Base-by-base conservation (phyloP, 345 rosid genomes). In the Gossypium anomalum region DNA sequence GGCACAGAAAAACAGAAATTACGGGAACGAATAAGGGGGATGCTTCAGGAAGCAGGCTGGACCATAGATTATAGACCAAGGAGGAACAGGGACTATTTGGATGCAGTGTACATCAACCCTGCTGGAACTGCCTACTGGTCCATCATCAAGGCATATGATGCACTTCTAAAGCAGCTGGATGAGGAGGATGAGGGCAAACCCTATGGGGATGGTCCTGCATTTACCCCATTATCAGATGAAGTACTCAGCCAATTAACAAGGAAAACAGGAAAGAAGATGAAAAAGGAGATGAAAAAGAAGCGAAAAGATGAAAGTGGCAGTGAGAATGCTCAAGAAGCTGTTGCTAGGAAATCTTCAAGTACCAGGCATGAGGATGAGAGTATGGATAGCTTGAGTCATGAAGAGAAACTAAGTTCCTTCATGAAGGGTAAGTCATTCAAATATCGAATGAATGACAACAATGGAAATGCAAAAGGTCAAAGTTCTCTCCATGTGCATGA, bases 41-140 rank as follows among this genome's bases (percentile, higher is more conserved):
- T 94, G 97, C 93, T 94, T 67, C 70, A 88, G 85, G 88, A 83
- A 73, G 97, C 98, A 27, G 98, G 97, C 78, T 94, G 98, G 98
- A 86, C 85, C 67, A 89, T 94, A 75, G 93, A 94, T 80, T 87
- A 89, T 81, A 87, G 97, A 78, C 98, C 98, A 65, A 85, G 98
- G 77, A 82, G 85, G 88, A 94, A 90, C 71, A 86, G 97, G 79
- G 89, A 85, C 74, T 94, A 94, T 82, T 82, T 77, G 59, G 98
- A 94, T 87, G 97, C 98, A 55, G 97, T 94, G 55, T 94, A 94
- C 79, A 86, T 91, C 67, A 94, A 85, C 79, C 98, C 97, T 62
- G 59, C 83, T 43, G 98, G 98, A 76, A 94, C 94, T 58, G 92
- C 98, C 15, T 92, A 87, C 80, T 94, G 98, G 98, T 94, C 98